Conservation (phyloP, 2,329 filamentous ascomycete genomes). For the Botryotinia convoluta region DNA sequence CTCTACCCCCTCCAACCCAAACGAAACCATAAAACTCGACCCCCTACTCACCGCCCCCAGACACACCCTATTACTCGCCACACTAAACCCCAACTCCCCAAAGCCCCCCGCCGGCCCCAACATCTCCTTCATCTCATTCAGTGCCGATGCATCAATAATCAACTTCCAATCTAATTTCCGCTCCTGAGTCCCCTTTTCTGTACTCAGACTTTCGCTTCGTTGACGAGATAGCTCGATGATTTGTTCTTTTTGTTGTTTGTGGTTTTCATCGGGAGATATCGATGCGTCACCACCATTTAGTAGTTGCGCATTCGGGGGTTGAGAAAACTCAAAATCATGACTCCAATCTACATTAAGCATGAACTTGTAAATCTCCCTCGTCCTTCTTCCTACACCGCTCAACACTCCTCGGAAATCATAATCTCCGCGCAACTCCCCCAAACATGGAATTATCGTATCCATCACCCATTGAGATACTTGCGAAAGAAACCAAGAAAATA, state of each 20-base stretch:
- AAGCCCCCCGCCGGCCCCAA: conserved; percentile 27
- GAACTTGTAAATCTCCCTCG: background rate
- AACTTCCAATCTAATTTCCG: conserved; percentile 25
- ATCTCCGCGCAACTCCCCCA: background rate
- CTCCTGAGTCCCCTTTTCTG: background rate
- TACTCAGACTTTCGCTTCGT: background rate
- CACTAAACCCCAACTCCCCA: conserved; percentile 26
- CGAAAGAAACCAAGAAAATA: conserved; percentile 7
- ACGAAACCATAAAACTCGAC: conserved; percentile 20
- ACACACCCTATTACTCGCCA: conserved; percentile 21
- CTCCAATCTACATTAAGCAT: background rate
- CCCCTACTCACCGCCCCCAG: conserved; percentile 25
- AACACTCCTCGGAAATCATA: background rate
- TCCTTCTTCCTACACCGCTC: background rate
- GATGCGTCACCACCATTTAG: background rate
- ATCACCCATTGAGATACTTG: background rate
- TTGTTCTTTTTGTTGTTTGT: background rate
- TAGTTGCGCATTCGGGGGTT: background rate
- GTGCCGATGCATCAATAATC: conserved; percentile 20
- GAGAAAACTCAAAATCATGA: background rate
- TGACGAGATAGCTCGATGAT: conserved; percentile 4
- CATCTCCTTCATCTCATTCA: conserved; percentile 28
- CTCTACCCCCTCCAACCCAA: background rate
- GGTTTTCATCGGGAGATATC: background rate
- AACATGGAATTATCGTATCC: background rate